These are phyloP conservation scores for Zygosaccharomyces gambellarensis DNA, from an alignment of 805 yeast genomes.

Conservation along the genomic window DNA sequence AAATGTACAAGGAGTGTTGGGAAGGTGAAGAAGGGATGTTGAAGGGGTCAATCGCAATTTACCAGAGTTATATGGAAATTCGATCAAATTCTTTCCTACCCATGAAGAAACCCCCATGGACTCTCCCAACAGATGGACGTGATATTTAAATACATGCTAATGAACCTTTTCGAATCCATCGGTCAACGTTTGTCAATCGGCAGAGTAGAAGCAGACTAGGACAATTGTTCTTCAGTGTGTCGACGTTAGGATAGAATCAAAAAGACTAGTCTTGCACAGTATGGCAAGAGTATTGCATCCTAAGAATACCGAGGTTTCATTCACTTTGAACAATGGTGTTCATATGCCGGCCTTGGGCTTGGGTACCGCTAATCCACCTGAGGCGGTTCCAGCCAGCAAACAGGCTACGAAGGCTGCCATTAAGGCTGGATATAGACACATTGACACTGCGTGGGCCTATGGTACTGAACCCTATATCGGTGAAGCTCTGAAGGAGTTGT, in stretches of 20 bases:
- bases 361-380: slow-evolving; percentile 57
- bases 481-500: slow-evolving; percentile 46
- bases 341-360: slow-evolving; percentile 63
- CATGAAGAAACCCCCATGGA: neutral
- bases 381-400: slow-evolving; percentile 43
- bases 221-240: no score
- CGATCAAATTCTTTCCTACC: neutral
- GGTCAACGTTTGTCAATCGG: no score
- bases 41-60: slow-evolving; percentile 1
- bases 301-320: slow-evolving; percentile 36
- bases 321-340: slow-evolving; percentile 53
- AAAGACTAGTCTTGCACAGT: neutral
- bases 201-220: no score
- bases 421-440: slow-evolving; percentile 61
- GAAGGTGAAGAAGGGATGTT: no score
- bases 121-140: neutral
- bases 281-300: slow-evolving; percentile 26
- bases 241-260: neutral
- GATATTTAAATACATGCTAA: neutral
- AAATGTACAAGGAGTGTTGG: no score
- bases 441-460: slow-evolving; percentile 71
- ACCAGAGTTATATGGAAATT: neutral
- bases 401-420: slow-evolving; percentile 57
- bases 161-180: neutral
- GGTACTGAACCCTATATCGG: slow-evolving; percentile 68